Evolutionary conservation across 2,329 filamentous ascomycete species (phyloP).

Genomic region (Diaporthe citriasiana): DNA sequence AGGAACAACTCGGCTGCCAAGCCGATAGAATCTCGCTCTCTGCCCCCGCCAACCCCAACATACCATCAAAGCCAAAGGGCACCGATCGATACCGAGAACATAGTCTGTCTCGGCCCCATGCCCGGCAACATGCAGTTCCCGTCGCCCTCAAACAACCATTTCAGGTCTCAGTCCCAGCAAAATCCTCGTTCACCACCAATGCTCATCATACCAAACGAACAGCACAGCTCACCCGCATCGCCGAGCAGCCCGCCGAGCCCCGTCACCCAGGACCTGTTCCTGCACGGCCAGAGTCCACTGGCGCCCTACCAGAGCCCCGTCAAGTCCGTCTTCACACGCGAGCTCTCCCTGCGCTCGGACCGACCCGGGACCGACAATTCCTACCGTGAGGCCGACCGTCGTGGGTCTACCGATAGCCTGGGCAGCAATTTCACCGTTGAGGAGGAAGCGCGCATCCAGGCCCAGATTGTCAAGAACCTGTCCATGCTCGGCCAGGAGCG

Average conservation of each 20-base stretch:
- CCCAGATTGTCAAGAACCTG: slow-evolving; percentile 43
- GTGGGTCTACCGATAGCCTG: slow-evolving; percentile 59
- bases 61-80: slow-evolving; percentile 57
- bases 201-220: neutral
- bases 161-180: slow-evolving; percentile 22
- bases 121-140: slow-evolving; percentile 63
- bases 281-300: slow-evolving; percentile 38
- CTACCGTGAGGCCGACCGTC: slow-evolving; percentile 22
- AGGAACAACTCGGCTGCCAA: slow-evolving; percentile 48
- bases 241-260: slow-evolving; percentile 47
- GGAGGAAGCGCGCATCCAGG: slow-evolving; percentile 55
- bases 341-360: slow-evolving; percentile 28
- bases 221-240: slow-evolving; percentile 7
- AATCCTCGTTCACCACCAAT: slow-evolving; percentile 24
- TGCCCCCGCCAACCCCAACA: slow-evolving; percentile 49
- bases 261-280: slow-evolving; percentile 47
- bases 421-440: slow-evolving; percentile 72
- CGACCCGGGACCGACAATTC: neutral
- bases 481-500: slow-evolving; percentile 53
- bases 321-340: slow-evolving; percentile 36
- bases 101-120: slow-evolving; percentile 69
- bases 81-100: slow-evolving; percentile 65
- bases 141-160: slow-evolving; percentile 45
- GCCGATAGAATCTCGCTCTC: slow-evolving; percentile 30
- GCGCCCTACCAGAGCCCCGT: slow-evolving; percentile 35